phyloP scores from a whole-genome alignment of 768 basidiomycete genomes.

The Kwoniella heveanensis region DNA sequence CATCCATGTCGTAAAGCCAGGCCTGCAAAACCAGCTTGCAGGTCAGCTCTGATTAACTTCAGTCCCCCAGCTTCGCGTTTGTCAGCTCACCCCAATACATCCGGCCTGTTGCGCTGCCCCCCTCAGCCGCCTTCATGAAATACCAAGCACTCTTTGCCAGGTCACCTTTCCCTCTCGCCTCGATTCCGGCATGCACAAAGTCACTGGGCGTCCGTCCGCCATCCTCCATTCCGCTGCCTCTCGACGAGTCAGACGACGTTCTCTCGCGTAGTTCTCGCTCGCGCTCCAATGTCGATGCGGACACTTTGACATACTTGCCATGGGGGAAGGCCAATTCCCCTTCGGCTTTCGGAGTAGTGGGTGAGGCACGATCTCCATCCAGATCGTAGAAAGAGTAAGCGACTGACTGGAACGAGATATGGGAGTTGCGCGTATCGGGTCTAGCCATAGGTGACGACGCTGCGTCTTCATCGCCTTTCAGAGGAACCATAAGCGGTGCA shows the following conservation, averaged over 20 bases:
- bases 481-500: constrained; percentile 29
- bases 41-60: too few species aligned
- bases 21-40: constrained; percentile 30
- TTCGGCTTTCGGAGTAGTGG: constrained; percentile 25
- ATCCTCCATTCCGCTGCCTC: neutral
- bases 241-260: constrained; percentile 18
- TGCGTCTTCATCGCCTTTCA: constrained; percentile 25
- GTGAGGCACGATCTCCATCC: constrained; percentile 27
- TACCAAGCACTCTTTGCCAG: constrained; percentile 50
- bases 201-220: constrained; percentile 36
- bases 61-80: too few species aligned
- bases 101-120: constrained; percentile 48
- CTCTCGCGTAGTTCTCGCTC: constrained; percentile 24
- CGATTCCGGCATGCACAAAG: constrained; percentile 43
- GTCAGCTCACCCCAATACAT: constrained; percentile 52
- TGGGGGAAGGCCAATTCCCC: constrained; percentile 36
- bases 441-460: neutral
- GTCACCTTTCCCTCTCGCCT: constrained; percentile 48
- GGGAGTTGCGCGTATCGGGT: constrained; percentile 20
- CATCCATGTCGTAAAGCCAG: constrained; percentile 51
- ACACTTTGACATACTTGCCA: constrained; percentile 46
- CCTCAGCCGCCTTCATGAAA: constrained; percentile 53
- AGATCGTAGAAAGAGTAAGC: constrained; percentile 49
- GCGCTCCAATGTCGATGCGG: constrained; percentile 29
- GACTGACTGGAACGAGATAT: constrained; percentile 44